Percentiles rank a stretch among this genome's conserved stretches.
phyloP scores from a whole-genome alignment of 805 yeast species.

The Vanderwaltozyma yarrowii region DNA sequence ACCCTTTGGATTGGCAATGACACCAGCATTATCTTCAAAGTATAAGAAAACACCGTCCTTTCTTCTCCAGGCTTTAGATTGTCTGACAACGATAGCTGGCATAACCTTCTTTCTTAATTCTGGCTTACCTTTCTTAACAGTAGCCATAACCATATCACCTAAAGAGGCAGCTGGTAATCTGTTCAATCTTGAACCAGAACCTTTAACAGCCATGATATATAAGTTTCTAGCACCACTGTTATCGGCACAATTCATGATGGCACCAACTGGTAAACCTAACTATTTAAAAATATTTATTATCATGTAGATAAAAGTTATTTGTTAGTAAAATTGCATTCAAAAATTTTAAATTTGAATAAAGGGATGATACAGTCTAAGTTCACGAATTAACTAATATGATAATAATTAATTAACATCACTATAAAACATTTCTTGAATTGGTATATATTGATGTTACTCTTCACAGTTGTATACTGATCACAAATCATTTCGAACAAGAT shows the following conservation, averaged over 20 bases:
- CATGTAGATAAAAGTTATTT: background rate
- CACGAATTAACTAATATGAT: no score
- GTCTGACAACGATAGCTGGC: slow-evolving; percentile 99
- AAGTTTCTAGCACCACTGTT: slow-evolving; percentile 99
- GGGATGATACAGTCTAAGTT: no score
- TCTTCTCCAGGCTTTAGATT: slow-evolving; percentile 99
- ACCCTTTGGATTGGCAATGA: slow-evolving; percentile 99
- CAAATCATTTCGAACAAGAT: no score
- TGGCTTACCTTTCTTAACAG: slow-evolving; percentile 99
- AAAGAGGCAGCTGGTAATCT: slow-evolving; percentile 99
- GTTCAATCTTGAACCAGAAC: slow-evolving; percentile 99
- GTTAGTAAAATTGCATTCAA: background rate
- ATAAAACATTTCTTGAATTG: no score
- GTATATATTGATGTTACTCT: no score
- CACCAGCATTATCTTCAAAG: slow-evolving; percentile 99
- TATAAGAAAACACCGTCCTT: slow-evolving; percentile 98
- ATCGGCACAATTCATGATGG: slow-evolving; percentile 99
- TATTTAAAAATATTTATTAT: slow-evolving; percentile 32
- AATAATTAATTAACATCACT: no score
- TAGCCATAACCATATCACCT: slow-evolving; percentile 99
- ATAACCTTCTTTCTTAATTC: slow-evolving; percentile 99
- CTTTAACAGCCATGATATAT: slow-evolving; percentile 97
- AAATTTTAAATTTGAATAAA: no score
- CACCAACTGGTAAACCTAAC: slow-evolving; percentile 99
- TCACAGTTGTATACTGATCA: no score